Percentiles rank a stretch among this genome's conserved stretches.
Evolutionary conservation across 1,284 basidiomycete species (phyloP).

Genomic region (Ceratobasidium sp.): DNA sequence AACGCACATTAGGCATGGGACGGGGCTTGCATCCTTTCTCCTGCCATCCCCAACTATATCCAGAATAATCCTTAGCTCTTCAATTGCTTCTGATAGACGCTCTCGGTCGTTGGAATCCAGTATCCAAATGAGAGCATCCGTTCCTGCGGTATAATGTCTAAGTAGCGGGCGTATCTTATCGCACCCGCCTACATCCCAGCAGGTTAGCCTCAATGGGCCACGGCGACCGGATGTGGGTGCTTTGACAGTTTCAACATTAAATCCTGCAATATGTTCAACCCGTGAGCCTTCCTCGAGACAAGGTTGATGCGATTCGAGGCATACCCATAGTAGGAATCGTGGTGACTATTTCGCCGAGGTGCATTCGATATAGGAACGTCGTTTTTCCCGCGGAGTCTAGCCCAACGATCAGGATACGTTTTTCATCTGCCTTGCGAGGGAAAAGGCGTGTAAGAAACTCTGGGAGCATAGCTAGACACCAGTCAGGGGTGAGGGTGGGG

Average conservation of each 20-base stretch:
- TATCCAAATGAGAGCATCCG: constrained; percentile 15
- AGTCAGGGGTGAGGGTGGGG: not conserved
- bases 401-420: constrained; percentile 11
- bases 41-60: not conserved
- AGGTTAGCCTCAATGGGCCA: constrained; percentile 15
- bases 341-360: constrained; percentile 21
- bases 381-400: constrained; percentile 27
- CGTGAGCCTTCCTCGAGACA: not conserved
- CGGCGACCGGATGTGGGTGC: constrained; percentile 18
- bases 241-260: constrained; percentile 20
- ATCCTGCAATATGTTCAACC: not conserved
- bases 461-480: constrained; percentile 1
- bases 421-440: constrained; percentile 4
- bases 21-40: not conserved
- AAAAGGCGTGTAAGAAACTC: constrained; percentile 22
- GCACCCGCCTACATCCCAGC: constrained; percentile 33
- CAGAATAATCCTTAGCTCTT: constrained; percentile 6
- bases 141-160: constrained; percentile 8
- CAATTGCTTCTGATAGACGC: constrained; percentile 11
- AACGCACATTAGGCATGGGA: constrained; percentile 25
- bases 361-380: constrained; percentile 18
- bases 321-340: constrained; percentile 35
- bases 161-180: constrained; percentile 25
- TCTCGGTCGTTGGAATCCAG: constrained; percentile 27
- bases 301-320: not conserved